Conservation (phyloP, 352 stramenopile species). For the Globisporangium splendens region DNA sequence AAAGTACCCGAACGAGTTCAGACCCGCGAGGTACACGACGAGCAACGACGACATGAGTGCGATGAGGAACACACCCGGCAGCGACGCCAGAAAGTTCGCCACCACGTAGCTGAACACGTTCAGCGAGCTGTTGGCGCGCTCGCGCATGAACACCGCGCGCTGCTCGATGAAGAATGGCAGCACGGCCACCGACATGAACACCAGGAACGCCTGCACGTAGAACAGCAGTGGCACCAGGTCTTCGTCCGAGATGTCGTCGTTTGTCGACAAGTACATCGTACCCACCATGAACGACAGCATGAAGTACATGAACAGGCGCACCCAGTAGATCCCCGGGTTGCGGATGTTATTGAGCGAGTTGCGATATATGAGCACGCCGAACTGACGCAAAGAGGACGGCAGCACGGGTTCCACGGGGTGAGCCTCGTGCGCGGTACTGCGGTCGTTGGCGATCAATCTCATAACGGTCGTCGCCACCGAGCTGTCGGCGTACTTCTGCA, state of each 20-base stretch:
- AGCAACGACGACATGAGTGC: conserved; percentile 32
- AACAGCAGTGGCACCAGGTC: conserved; percentile 72
- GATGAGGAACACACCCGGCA: conserved; percentile 66
- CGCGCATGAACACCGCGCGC: conserved; percentile 55
- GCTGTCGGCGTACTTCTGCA: conserved; percentile 26
- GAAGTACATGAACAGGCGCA: conserved; percentile 82
- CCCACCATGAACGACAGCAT: conserved; percentile 69
- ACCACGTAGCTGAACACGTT: conserved; percentile 70
- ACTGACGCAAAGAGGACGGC: conserved; percentile 47
- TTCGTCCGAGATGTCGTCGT: conserved; percentile 26
- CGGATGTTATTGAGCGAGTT: conserved; percentile 63
- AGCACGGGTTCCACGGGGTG: conserved; percentile 32
- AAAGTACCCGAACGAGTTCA: conserved; percentile 64
- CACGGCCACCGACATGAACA: conserved; percentile 89
- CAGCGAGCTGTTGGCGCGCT: conserved; percentile 64
- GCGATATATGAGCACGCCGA: conserved; percentile 46
- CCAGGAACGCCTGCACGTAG: conserved; percentile 87
- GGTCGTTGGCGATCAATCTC: conserved; percentile 31
- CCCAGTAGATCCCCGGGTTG: conserved; percentile 70
- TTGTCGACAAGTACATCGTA: conserved; percentile 65
- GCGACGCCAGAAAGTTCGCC: conserved; percentile 60
- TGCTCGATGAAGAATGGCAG: conserved; percentile 86
- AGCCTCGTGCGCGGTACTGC: conserved; percentile 20
- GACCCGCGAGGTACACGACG: conserved; percentile 43
- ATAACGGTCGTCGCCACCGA: conserved; percentile 23